Percentiles rank a stretch among this genome's conserved stretches.
These are phyloP conservation scores for Akebia trifoliata DNA, from an alignment of 164 flowering plant genomes.

Conservation along the genomic window DNA sequence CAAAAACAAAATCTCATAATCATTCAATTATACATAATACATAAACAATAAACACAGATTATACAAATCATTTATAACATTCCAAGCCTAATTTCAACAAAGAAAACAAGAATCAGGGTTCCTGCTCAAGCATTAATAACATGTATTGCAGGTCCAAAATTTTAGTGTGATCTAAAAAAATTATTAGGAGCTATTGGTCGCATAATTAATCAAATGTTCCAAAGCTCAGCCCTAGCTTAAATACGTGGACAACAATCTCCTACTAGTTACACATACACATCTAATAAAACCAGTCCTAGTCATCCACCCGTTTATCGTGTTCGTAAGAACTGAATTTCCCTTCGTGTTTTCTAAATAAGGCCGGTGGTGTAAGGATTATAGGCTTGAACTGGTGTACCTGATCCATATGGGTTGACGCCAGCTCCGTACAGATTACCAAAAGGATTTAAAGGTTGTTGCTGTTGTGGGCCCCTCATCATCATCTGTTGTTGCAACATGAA, in stretches of 20 bases:
- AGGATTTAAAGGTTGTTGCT: slow-evolving; percentile 49
- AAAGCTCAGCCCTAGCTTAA: slow-evolving; percentile 3
- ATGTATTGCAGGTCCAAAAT: neutral
- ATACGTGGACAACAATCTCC: slow-evolving; percentile 4
- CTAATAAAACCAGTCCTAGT: too few species aligned
- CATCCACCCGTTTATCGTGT: too few species aligned
- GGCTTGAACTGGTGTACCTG: slow-evolving; percentile 58
- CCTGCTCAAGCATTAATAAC: slow-evolving; percentile 9
- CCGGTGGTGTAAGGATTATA: slow-evolving; percentile 65
- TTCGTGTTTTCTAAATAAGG: slow-evolving; percentile 29
- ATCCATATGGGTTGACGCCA: slow-evolving; percentile 36
- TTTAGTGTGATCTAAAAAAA: slow-evolving; percentile 1
- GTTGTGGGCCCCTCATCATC: slow-evolving; percentile 55
- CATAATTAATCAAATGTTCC: slow-evolving; percentile 17
- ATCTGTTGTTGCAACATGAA: slow-evolving; percentile 53
- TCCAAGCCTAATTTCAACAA: neutral
- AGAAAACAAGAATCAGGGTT: neutral
- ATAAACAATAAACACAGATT: neutral
- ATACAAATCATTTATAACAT: neutral
- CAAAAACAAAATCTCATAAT: too few species aligned
- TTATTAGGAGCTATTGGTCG: slow-evolving; percentile 14
- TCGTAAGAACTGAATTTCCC: slow-evolving; percentile 1
- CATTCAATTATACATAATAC: too few species aligned
- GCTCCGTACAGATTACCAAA: slow-evolving; percentile 48
- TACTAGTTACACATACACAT: slow-evolving; percentile 40